Evolutionary conservation across 208 protist genomes (phyloP).

Genomic region (Crithidia expoeki): DNA sequence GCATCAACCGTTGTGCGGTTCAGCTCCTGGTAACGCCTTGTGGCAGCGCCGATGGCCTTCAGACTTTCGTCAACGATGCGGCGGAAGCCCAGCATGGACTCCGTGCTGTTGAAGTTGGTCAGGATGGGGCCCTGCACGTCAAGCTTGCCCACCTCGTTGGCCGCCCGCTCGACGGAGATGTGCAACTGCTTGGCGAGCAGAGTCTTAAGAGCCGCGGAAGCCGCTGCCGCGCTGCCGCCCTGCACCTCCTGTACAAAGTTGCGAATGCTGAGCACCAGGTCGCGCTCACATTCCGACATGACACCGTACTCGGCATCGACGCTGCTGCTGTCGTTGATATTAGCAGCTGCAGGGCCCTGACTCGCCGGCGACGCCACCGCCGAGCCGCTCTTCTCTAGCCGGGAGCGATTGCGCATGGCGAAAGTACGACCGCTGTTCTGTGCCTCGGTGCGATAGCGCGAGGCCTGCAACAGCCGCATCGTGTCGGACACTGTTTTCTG

Average conservation of each 20-base stretch:
- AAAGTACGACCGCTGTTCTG: slow-evolving; percentile 78
- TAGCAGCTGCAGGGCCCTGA: slow-evolving; percentile 8
- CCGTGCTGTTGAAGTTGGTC: slow-evolving; percentile 64
- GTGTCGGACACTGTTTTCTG: slow-evolving; percentile 75
- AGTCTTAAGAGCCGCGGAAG: slow-evolving; percentile 60
- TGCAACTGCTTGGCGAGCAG: slow-evolving; percentile 75
- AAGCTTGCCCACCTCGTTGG: slow-evolving; percentile 60
- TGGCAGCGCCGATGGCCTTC: slow-evolving; percentile 41
- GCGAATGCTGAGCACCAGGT: slow-evolving; percentile 70
- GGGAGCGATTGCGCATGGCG: slow-evolving; percentile 72
- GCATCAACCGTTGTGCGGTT: slow-evolving; percentile 46
- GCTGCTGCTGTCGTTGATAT: not conserved
- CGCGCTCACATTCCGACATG: slow-evolving; percentile 59
- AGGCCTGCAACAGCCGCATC: slow-evolving; percentile 83
- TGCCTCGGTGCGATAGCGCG: slow-evolving; percentile 71
- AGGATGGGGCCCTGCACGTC: slow-evolving; percentile 38
- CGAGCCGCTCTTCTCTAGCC: slow-evolving; percentile 49
- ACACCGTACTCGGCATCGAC: slow-evolving; percentile 43
- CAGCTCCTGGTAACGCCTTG: slow-evolving; percentile 39
- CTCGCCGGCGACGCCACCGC: slow-evolving; percentile 22
- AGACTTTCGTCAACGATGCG: slow-evolving; percentile 57
- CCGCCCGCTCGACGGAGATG: slow-evolving; percentile 64
- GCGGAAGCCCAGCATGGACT: slow-evolving; percentile 64
- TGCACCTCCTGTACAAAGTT: slow-evolving; percentile 75
- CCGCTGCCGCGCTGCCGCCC: slow-evolving; percentile 49